A percentile compares a stretch with the other conserved stretches of the same genome.
phyloP scores from a whole-genome alignment of 306 rosid species.

The Rubus idaeus region DNA sequence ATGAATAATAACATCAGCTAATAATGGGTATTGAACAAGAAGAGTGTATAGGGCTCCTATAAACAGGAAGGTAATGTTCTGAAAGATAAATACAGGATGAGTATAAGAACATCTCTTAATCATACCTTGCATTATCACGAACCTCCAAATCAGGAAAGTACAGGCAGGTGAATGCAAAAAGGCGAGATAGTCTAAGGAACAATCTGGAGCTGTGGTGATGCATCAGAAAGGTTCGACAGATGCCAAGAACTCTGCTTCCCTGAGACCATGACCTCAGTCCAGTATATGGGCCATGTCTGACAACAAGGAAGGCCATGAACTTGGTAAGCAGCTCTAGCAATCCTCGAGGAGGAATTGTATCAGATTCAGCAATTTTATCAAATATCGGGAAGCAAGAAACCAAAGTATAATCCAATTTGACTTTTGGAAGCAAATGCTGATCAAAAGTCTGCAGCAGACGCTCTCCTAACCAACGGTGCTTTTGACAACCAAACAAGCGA shows the following conservation, averaged over 20 bases:
- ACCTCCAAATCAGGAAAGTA: conserved; percentile 93
- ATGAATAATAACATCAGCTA: conserved; percentile 6
- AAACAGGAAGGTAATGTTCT: conserved; percentile 12
- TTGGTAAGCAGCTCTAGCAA: conserved; percentile 73
- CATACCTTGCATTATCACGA: conserved; percentile 94
- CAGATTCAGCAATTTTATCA: conserved; percentile 80
- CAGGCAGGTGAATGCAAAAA: conserved; percentile 80
- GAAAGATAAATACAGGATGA: background rate
- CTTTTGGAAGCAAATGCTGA: conserved; percentile 81
- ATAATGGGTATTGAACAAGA: background rate
- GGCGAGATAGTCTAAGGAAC: conserved; percentile 76
- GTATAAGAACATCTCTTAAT: background rate
- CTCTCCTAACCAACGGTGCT: conserved; percentile 88
- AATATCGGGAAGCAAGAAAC: conserved; percentile 76
- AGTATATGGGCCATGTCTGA: conserved; percentile 79
- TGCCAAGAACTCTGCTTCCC: conserved; percentile 90
- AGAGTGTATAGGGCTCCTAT: background rate
- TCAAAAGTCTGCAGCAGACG: conserved; percentile 86
- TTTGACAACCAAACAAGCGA: conserved; percentile 78
- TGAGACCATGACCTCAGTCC: conserved; percentile 87
- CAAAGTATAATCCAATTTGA: conserved; percentile 68
- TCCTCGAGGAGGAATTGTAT: conserved; percentile 71
- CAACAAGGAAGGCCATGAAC: conserved; percentile 81
- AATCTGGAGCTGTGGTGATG: conserved; percentile 86
- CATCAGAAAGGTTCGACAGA: conserved; percentile 84